Evolutionary conservation across 2,329 filamentous ascomycete genomes (phyloP).

Genomic region (Nothopassalora personata): DNA sequence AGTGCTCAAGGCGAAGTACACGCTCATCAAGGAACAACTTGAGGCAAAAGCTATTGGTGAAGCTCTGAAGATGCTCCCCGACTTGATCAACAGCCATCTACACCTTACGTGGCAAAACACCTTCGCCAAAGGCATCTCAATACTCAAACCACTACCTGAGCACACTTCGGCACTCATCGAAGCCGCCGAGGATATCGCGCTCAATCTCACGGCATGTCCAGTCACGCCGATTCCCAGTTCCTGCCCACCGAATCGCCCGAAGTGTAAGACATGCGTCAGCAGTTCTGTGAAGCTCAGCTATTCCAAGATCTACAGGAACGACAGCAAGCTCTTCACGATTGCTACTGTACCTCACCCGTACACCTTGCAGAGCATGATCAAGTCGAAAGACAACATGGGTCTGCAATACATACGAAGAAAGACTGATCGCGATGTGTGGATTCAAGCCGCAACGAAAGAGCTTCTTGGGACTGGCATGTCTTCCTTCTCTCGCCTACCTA

Average conservation of each 20-base stretch:
- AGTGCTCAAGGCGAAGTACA: conserved; percentile 61
- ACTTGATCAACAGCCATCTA: conserved; percentile 77
- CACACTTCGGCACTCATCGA: conserved; percentile 69
- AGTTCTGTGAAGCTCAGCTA: conserved; percentile 63
- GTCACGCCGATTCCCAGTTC: conserved; percentile 65
- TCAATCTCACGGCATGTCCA: conserved; percentile 70
- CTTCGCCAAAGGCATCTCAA: conserved; percentile 70
- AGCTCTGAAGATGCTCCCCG: conserved; percentile 62
- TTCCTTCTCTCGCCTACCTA: conserved; percentile 60
- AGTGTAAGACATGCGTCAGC: conserved; percentile 68
- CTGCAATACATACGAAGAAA: conserved; percentile 47
- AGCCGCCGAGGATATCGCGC: conserved; percentile 66
- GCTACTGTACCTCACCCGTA: conserved; percentile 88
- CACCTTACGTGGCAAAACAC: conserved; percentile 78
- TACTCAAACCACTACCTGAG: conserved; percentile 72
- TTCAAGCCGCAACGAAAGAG: conserved; percentile 64
- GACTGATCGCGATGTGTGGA: conserved; percentile 72
- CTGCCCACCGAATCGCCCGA: conserved; percentile 75
- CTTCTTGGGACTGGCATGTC: conserved; percentile 60
- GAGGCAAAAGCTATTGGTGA: conserved; percentile 47
- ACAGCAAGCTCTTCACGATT: conserved; percentile 69
- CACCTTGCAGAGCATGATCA: conserved; percentile 66
- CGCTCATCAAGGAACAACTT: conserved; percentile 59
- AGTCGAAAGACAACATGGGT: conserved; percentile 40
- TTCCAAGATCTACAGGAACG: conserved; percentile 64